Evolutionary conservation across 441 rosid species (phyloP), one percentile per base, ranked within the genome.

Genomic region (Capsella rubella): DNA sequence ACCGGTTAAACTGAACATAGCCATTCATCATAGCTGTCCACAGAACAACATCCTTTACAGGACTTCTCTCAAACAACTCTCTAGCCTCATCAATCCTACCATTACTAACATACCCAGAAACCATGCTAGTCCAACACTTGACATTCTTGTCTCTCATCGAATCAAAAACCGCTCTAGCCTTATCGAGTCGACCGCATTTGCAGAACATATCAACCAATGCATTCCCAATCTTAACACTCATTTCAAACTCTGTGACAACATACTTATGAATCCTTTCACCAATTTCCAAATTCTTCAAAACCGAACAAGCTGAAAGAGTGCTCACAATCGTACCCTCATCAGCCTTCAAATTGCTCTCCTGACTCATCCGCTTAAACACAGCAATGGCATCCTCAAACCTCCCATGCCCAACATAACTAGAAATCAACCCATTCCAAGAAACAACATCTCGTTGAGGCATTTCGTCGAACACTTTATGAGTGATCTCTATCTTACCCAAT

Each of bases 361-460:
- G 28, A 50, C 77, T 71, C 95, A 90, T 85, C 60, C 74, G 63
- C 31, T 52, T 60, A 63, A 82, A 86, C 34, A 77, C 70, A 76
- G 59, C 11, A 40, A 88, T 34, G 2, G 84, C 87, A 28, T 83
- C 84, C 39, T 51, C 78, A 68, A 83, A 87, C 81, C 74, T 83
- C 72, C 81, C 54, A 40, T 77, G 60, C 37, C 82, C 83, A 25
- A 80, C 85, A 32, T 85, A 82, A 50, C 87, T 77, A 3, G 89
- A 86, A 72, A 89, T 86, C 77, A 87, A 45, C 53, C 87, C 87
- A 66, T 90, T 90, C 91, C 87, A 88, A 54, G 91, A 82, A 65
- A 90, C 81, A 67, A 83, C 82, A 74, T 84, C 90, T 79, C 81
- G 73, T 6, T 78, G 70, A 61, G 86, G 85, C 89, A 85, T 90